These are phyloP conservation scores for Moricandia arvensis DNA, from an alignment of 345 rosid species.

Conservation along the genomic window DNA sequence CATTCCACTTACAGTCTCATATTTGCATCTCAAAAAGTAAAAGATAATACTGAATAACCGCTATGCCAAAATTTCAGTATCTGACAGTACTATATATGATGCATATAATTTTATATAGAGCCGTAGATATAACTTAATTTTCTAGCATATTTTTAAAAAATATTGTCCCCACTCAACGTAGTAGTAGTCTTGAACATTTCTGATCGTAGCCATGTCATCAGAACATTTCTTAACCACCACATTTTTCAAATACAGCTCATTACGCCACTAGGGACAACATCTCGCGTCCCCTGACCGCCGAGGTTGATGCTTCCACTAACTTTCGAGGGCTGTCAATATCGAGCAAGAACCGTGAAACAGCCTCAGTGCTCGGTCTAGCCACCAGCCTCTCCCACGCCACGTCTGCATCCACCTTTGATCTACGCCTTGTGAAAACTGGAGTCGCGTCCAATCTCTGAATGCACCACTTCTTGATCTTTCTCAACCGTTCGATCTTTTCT, in stretches of 20 bases:
- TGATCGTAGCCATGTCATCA: constrained; percentile 14
- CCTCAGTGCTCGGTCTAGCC: constrained; percentile 45
- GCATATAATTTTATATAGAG: background rate
- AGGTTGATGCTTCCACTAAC: too few species aligned
- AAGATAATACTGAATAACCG: background rate
- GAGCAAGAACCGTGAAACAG: constrained; percentile 47
- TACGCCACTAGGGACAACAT: constrained; percentile 43
- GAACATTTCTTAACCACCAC: constrained; percentile 28
- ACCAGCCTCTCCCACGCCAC: constrained; percentile 60
- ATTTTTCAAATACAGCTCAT: constrained; percentile 4
- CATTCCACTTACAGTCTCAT: constrained; percentile 25
- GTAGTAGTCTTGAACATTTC: background rate
- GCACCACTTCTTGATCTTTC: constrained; percentile 53
- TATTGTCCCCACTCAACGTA: background rate
- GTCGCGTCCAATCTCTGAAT: constrained; percentile 65
- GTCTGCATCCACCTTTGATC: constrained; percentile 46
- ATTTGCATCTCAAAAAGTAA: constrained; percentile 23
- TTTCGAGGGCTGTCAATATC: constrained; percentile 22
- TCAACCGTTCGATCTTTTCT: constrained; percentile 60
- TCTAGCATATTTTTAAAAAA: background rate
- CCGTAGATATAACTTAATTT: constrained; percentile 2
- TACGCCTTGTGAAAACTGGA: constrained; percentile 44
- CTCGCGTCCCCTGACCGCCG: constrained; percentile 29
- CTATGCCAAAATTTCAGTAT: constrained; percentile 21
- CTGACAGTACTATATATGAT: constrained; percentile 16